phyloP scores from a whole-genome alignment of 257 asterid genomes.

The Mitragyna speciosa region DNA sequence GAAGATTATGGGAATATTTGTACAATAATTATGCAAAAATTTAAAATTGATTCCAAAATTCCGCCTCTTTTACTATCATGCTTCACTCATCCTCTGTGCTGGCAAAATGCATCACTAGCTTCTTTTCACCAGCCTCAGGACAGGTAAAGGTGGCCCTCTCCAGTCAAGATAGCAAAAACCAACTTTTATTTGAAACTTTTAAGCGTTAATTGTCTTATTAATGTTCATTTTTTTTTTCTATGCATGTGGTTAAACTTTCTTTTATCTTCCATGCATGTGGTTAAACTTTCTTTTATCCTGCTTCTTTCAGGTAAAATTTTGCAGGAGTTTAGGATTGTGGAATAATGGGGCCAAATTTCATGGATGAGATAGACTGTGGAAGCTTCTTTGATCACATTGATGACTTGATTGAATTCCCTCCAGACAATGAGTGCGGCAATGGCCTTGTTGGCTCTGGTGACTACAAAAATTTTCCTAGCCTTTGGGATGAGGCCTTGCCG shows the following conservation, averaged over 20 bases:
- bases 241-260: neutral
- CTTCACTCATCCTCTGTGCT: neutral
- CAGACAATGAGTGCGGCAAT: conserved; percentile 51
- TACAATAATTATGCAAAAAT: conserved; percentile 28
- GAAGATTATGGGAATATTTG: conserved; percentile 20
- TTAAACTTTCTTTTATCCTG: neutral
- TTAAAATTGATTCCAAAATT: conserved; percentile 21
- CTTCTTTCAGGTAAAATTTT: conserved; percentile 21
- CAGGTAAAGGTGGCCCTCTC: conserved; percentile 11
- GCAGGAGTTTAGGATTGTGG: conserved; percentile 13
- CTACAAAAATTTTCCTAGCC: conserved; percentile 55
- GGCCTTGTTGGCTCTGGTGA: conserved; percentile 52
- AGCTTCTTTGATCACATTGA: conserved; percentile 91
- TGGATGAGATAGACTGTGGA: conserved; percentile 74
- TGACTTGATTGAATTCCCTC: conserved; percentile 85
- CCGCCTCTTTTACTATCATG: conserved; percentile 6
- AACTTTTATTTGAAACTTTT: neutral
- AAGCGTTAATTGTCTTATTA: neutral
- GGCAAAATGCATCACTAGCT: conserved; percentile 1
- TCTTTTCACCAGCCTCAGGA: conserved; percentile 4
- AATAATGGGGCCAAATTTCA: conserved; percentile 58
- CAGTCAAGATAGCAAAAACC: neutral
- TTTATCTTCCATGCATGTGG: neutral
- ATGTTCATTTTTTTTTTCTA: neutral
- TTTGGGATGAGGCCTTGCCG: conserved; percentile 67